phyloP scores from a whole-genome alignment of 192 early-diverging fungal species.

The Podila epicladia region DNA sequence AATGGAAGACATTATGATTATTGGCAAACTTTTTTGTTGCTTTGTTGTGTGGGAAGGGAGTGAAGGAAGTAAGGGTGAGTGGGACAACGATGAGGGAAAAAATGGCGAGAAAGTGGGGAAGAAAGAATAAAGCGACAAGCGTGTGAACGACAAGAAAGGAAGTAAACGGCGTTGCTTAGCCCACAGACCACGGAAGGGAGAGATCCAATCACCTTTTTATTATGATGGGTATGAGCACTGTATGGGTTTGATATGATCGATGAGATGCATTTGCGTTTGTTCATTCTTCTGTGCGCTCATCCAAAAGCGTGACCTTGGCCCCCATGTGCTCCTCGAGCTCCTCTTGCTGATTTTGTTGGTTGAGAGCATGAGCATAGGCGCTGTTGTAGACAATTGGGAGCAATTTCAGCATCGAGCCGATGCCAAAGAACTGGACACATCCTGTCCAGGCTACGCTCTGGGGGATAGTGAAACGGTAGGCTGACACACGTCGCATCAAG shows the following conservation, averaged over 20 bases:
- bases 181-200: too few species aligned
- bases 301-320: background rate
- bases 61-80: background rate
- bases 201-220: too few species aligned
- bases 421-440: slow-evolving; percentile 33
- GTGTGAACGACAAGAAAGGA: slow-evolving; percentile 1
- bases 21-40: background rate
- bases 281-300: background rate
- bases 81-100: background rate
- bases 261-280: too few species aligned
- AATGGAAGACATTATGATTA: slow-evolving; percentile 8
- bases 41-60: background rate
- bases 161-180: background rate
- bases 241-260: too few species aligned
- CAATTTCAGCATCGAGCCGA: slow-evolving; percentile 43
- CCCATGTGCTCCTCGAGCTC: slow-evolving; percentile 16
- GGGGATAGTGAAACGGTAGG: slow-evolving; percentile 14
- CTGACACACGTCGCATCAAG: slow-evolving; percentile 20
- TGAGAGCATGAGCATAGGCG: slow-evolving; percentile 13
- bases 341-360: background rate
- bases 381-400: slow-evolving; percentile 43
- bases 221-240: too few species aligned
- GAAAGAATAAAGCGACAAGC: background rate
- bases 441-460: slow-evolving; percentile 19
- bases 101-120: background rate